A percentile compares a stretch with the other conserved stretches of the same genome.
phyloP scores from a whole-genome alignment of 352 stramenopile genomes.

The Phytophthora melonis region DNA sequence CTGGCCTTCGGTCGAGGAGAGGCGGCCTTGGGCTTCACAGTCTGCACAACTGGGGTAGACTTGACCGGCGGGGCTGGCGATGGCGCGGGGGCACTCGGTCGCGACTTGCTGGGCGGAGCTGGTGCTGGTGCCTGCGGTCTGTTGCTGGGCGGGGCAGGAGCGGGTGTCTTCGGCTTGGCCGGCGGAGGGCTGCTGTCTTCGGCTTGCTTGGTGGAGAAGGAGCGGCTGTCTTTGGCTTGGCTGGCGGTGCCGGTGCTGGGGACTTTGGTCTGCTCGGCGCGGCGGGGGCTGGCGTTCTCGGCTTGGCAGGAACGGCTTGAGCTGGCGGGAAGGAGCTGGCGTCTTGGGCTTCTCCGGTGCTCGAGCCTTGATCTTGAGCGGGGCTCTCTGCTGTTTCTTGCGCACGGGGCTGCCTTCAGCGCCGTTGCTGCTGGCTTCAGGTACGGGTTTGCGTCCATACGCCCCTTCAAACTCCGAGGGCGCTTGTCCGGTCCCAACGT shows the following conservation, averaged over 20 bases:
- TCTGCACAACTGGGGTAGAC: neutral
- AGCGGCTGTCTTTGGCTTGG: conserved; percentile 22
- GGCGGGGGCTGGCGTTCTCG: conserved; percentile 13
- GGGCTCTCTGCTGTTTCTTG: conserved; percentile 27
- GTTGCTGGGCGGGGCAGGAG: conserved; percentile 12
- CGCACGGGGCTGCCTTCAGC: conserved; percentile 13
- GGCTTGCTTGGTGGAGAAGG: conserved; percentile 18
- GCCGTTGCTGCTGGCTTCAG: conserved; percentile 19
- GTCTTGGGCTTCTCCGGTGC: conserved; percentile 26
- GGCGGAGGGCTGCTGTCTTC: conserved; percentile 14
- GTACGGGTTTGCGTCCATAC: conserved; percentile 36
- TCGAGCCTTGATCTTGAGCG: conserved; percentile 20
- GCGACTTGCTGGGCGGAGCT: neutral
- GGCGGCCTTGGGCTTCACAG: conserved; percentile 15
- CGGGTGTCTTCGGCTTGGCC: conserved; percentile 11
- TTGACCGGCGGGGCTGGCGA: neutral
- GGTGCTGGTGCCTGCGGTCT: conserved; percentile 13
- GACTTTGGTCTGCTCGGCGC: conserved; percentile 14
- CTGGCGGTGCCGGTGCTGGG: conserved; percentile 12
- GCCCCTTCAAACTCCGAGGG: conserved; percentile 24
- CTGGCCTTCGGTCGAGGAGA: conserved; percentile 25
- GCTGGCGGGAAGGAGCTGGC: conserved; percentile 15
- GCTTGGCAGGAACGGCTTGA: conserved; percentile 7
- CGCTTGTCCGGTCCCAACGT: conserved; percentile 21
- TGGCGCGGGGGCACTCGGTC: too few relatives aligned